Evolutionary conservation across 495 filamentous ascomycete species (phyloP).

Genomic region (Penicillium daleae): DNA sequence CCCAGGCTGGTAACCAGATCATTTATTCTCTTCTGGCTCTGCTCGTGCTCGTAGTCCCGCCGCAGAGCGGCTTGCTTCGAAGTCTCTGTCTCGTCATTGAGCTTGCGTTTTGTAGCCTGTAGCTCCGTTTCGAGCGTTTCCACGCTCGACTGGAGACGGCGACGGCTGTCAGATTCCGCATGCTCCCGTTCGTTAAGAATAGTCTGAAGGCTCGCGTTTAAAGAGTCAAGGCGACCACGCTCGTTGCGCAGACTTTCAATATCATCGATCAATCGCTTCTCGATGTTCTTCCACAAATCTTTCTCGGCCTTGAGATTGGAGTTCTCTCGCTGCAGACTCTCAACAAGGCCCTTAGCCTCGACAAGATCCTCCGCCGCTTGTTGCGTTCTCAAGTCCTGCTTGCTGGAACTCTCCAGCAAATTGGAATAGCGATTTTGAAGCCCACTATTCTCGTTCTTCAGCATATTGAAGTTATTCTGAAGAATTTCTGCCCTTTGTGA

Average conservation of each 20-base stretch:
- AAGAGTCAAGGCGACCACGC: constrained; percentile 73
- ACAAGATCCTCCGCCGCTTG: constrained; percentile 92
- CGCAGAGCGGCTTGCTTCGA: constrained; percentile 75
- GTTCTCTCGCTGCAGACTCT: constrained; percentile 87
- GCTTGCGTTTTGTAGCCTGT: constrained; percentile 75
- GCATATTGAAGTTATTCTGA: constrained; percentile 80
- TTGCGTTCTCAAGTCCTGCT: constrained; percentile 86
- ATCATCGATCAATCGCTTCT: constrained; percentile 82
- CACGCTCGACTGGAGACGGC: constrained; percentile 73
- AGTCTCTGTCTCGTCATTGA: constrained; percentile 82
- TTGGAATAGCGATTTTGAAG: constrained; percentile 77
- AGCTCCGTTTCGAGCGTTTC: constrained; percentile 81
- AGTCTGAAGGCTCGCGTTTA: constrained; percentile 79
- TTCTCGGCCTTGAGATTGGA: constrained; percentile 94
- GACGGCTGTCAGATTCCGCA: constrained; percentile 76
- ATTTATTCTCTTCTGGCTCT: constrained; percentile 85
- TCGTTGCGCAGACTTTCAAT: constrained; percentile 85
- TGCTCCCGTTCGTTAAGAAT: constrained; percentile 90
- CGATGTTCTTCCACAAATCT: constrained; percentile 86
- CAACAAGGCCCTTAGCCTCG: constrained; percentile 76
- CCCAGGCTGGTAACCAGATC: constrained; percentile 81
- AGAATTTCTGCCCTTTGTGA: constrained; percentile 86
- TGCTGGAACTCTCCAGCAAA: constrained; percentile 79
- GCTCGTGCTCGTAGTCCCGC: constrained; percentile 85
- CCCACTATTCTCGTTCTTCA: constrained; percentile 82